Evolutionary conservation across 805 yeast species (phyloP), one percentile per base, ranked within the genome.

Genomic region (Nakazawaea sp.): DNA sequence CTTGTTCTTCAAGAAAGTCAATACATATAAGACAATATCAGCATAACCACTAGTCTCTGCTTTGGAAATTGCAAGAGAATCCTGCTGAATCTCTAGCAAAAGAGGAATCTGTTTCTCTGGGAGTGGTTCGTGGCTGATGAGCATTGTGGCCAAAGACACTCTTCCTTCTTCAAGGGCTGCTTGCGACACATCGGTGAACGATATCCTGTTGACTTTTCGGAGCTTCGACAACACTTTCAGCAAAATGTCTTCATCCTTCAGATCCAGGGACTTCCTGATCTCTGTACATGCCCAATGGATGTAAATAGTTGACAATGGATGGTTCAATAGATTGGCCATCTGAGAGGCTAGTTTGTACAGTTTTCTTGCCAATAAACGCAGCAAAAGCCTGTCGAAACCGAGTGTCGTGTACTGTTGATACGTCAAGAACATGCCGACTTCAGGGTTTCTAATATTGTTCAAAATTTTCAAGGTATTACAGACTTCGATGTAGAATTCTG

Each of bases 111-210:
- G 83, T 40, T 72, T 68, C 5, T 66, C 61, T 1, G 81, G 69
- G 11, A 68, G 61, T 1, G 83, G 80, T 51, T 92, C 97, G 41
- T 77, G 57, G 33, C 77, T 70, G 10, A 84, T 66, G n/a, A 92
- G 56, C 30, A 70, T 62, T 37, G 80, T 74, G 26, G 96, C 81
- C 17, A 92, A 58, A 18, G 68, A 64, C 9, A 70, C 54, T 19
- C 97, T 65, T 1, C 97, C 97, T 56, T 90, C 97, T 48, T 81
- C 79, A 48, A 70, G 73, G 1, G 95, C 92, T 13, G 73, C 66
- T 7, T 66, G 61, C 0, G 86, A 77, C 19, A 87, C 72, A 19
- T 67, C 62, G 5, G 73, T 71, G 42, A 75, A 78, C 0, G 88
- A 66, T 15, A 79, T 68, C 3, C 68, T 66, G 3, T 47, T 47